Percentiles rank a stretch among this genome's conserved stretches.
Conservation (phyloP, 176 grass and related monocot genomes). For the Avena sativa region DNA sequence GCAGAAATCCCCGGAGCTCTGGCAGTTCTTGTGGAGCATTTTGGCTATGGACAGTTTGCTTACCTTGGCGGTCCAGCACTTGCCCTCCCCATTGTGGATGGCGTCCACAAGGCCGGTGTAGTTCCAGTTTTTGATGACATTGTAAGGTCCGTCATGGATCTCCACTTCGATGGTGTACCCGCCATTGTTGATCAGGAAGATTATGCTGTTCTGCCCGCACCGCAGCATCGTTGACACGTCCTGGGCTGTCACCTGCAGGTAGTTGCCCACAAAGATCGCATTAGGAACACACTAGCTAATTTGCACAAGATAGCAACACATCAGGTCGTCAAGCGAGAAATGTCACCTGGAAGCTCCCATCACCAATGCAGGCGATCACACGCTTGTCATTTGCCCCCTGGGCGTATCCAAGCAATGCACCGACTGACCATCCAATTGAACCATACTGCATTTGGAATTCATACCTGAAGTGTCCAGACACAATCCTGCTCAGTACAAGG, state of each 20-base stretch:
- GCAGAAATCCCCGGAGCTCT: too few relatives aligned
- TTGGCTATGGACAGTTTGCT: too few relatives aligned
- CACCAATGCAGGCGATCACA: conserved; percentile 57
- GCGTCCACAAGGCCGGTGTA: background rate
- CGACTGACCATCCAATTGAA: conserved; percentile 62
- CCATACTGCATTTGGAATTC: conserved; percentile 75
- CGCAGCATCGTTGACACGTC: background rate
- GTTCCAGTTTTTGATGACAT: conserved; percentile 7
- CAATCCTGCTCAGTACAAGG: conserved; percentile 24
- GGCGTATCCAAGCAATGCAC: conserved; percentile 49
- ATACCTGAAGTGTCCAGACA: conserved; percentile 45
- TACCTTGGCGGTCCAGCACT: too few relatives aligned
- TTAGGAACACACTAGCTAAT: background rate
- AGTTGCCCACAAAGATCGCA: background rate
- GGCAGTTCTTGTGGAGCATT: too few relatives aligned
- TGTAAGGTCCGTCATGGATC: conserved; percentile 3
- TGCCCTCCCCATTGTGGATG: too few relatives aligned
- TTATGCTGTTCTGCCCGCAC: background rate
- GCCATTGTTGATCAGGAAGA: conserved; percentile 9
- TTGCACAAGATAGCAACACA: background rate
- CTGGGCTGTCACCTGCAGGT: conserved; percentile 2
- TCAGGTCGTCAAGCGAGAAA: background rate
- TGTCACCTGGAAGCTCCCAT: conserved; percentile 50
- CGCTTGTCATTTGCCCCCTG: conserved; percentile 60
- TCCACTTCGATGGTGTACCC: conserved; percentile 9